Conservation (phyloP, 1,284 basidiomycete genomes). For the Cutaneotrichosporon dermatis region DNA sequence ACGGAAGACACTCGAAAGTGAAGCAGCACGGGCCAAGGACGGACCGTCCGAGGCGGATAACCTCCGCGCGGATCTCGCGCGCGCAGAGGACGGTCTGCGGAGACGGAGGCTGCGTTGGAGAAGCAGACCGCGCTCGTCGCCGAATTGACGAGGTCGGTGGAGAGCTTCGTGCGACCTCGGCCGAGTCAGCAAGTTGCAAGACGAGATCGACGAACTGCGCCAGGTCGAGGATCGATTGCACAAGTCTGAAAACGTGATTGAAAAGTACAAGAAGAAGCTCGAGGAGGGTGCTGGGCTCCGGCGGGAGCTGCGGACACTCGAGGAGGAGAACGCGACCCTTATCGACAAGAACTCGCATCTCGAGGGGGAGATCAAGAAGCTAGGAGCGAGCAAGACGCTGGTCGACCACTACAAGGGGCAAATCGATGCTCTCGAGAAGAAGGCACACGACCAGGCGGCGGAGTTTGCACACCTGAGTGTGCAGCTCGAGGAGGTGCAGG, state of each 20-base stretch:
- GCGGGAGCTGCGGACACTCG: constrained; percentile 75
- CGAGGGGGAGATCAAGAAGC: constrained; percentile 84
- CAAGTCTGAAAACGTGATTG: constrained; percentile 94
- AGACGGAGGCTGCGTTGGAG: constrained; percentile 72
- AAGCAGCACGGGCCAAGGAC: constrained; percentile 7
- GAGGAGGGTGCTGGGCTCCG: constrained; percentile 87
- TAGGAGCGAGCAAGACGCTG: constrained; percentile 77
- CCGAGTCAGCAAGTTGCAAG: constrained; percentile 76
- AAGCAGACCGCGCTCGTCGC: constrained; percentile 64
- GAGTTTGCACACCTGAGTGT: constrained; percentile 63
- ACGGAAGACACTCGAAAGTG: constrained; percentile 8
- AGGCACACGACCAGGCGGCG: constrained; percentile 42
- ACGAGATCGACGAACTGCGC: constrained; percentile 91
- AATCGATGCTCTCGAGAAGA: constrained; percentile 73
- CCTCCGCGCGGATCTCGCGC: constrained; percentile 61
- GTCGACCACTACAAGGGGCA: constrained; percentile 85
- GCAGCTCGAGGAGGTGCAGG: constrained; percentile 69
- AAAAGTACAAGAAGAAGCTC: constrained; percentile 98
- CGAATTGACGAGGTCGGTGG: constrained; percentile 68
- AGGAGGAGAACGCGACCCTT: constrained; percentile 86
- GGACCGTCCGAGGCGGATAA: constrained; percentile 64
- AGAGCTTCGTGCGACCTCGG: constrained; percentile 77
- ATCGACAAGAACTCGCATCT: constrained; percentile 85
- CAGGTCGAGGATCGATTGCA: constrained; percentile 85
- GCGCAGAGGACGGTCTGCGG: constrained; percentile 72